phyloP scores from a whole-genome alignment of 345 rosid species.

The Leavenworthia alabamica region DNA sequence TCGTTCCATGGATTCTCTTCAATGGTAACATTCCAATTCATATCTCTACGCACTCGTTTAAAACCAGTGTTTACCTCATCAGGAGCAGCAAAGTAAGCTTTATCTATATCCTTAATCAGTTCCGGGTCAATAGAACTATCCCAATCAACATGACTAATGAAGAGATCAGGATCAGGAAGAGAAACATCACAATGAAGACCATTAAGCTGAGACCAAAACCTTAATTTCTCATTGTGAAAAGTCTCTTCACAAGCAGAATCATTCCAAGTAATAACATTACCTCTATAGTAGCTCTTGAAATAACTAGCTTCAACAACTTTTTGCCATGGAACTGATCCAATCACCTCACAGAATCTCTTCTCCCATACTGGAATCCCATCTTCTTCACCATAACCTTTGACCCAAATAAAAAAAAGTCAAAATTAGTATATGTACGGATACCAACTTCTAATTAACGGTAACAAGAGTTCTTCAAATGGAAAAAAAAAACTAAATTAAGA shows the following conservation, averaged over 20 bases:
- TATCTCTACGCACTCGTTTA: constrained; percentile 23
- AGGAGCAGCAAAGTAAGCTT: constrained; percentile 42
- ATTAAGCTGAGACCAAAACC: constrained; percentile 64
- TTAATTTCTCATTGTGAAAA: constrained; percentile 56
- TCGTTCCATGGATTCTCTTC: constrained; percentile 43
- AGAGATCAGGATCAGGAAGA: constrained; percentile 63
- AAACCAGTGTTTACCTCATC: constrained; percentile 35
- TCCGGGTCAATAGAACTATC: constrained; percentile 55
- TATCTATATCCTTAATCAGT: constrained; percentile 52
- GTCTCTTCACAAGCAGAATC: constrained; percentile 81
- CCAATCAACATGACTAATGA: constrained; percentile 63
- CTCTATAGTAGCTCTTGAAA: constrained; percentile 39
- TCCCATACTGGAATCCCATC: constrained; percentile 69
- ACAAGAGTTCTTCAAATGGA: not conserved
- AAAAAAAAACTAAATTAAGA: not conserved
- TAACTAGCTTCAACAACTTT: constrained; percentile 48
- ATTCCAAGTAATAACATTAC: constrained; percentile 56
- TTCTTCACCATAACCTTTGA: constrained; percentile 30
- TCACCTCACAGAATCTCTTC: constrained; percentile 56
- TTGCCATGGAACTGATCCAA: constrained; percentile 69
- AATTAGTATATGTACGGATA: not conserved
- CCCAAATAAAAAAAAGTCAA: not conserved
- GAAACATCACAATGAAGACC: constrained; percentile 42
- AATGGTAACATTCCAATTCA: constrained; percentile 11
- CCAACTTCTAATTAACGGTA: not conserved